phyloP scores from a whole-genome alignment of 2,329 filamentous ascomycete genomes.

The Trichoderma sp. region DNA sequence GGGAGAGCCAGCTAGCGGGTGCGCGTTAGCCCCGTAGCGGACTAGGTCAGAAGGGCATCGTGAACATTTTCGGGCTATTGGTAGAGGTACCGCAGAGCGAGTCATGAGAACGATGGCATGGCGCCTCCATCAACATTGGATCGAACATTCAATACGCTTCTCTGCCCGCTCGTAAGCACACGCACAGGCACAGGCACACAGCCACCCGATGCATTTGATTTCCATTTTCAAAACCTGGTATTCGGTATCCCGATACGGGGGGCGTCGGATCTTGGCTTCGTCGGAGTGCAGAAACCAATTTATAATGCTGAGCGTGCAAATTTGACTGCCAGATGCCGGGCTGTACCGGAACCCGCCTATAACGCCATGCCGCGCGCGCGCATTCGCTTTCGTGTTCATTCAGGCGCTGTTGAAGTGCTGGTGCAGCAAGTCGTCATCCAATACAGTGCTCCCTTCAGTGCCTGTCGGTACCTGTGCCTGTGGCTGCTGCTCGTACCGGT shows the following conservation, averaged over 20 bases:
- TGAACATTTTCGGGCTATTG: not conserved
- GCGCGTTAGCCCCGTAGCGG: not conserved
- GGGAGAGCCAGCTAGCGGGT: not conserved
- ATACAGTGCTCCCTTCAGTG: not conserved
- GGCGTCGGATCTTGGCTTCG: not conserved
- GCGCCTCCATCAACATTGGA: not conserved
- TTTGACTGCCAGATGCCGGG: not conserved
- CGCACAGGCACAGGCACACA: not conserved
- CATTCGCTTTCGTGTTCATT: constrained; percentile 2
- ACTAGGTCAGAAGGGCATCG: not conserved
- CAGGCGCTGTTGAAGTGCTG: not conserved
- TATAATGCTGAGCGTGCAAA: not conserved
- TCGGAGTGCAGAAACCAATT: not conserved
- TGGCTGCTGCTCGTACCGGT: not conserved
- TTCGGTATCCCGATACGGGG: not conserved
- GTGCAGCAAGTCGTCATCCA: not conserved
- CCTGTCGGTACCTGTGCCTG: not conserved
- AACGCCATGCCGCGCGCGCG: not conserved
- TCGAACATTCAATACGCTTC: not conserved
- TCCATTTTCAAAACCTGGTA: not conserved
- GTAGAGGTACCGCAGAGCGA: not conserved
- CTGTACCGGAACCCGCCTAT: not conserved
- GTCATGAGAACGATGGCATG: not conserved
- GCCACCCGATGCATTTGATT: not conserved
- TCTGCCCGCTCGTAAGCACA: not conserved